These are phyloP conservation scores for Pseudovirgaria hyperparasitica DNA, from an alignment of 2,329 filamentous ascomycete species.

Conservation along the genomic window DNA sequence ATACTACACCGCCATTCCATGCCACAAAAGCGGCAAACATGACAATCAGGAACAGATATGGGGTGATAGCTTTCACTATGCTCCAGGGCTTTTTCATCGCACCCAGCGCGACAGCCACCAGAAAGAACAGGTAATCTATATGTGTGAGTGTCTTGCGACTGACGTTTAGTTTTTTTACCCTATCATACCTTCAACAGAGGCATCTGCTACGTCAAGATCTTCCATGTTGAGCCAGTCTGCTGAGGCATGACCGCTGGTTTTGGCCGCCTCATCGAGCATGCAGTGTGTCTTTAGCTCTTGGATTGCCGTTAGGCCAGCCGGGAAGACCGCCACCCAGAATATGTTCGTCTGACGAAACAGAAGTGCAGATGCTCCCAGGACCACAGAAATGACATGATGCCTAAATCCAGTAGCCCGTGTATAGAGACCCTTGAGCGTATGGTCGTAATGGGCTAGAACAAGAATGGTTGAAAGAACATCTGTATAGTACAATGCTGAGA, in stretches of 20 bases:
- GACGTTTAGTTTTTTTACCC: constrained; percentile 3
- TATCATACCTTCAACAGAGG: constrained; percentile 13
- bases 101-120: constrained; percentile 51
- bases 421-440: constrained; percentile 23
- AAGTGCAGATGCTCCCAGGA: constrained; percentile 55
- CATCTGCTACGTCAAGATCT: constrained; percentile 12
- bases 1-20: constrained; percentile 85
- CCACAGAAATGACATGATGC: constrained; percentile 9
- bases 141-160: not conserved
- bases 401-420: constrained; percentile 8
- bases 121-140: constrained; percentile 15
- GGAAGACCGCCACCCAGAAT: constrained; percentile 80
- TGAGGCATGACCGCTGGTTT: too few relatives aligned
- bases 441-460: constrained; percentile 57
- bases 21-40: constrained; percentile 63
- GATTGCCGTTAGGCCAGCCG: constrained; percentile 41
- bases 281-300: constrained; percentile 15
- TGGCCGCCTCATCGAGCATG: constrained; percentile 4
- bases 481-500: constrained; percentile 89
- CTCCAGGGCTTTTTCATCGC: constrained; percentile 31
- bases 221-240: too few relatives aligned
- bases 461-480: constrained; percentile 71
- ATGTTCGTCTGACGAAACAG: constrained; percentile 89
- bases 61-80: constrained; percentile 28
- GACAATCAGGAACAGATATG: constrained; percentile 48